Base-by-base conservation (phyloP, 176 grass and related monocot species). In the Rhipidocladum racemiflorum region DNA sequence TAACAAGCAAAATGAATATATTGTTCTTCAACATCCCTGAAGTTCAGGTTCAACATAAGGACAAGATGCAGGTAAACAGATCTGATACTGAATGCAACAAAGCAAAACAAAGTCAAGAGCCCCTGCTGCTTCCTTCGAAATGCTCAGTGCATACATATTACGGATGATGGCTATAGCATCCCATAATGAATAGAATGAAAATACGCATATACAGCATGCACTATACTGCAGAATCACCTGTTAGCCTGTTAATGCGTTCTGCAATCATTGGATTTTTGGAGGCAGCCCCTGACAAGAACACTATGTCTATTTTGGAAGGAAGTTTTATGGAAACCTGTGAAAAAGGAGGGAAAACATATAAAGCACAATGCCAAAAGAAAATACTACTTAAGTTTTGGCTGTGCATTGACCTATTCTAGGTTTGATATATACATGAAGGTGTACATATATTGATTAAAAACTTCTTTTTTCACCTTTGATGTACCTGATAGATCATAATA, bases 401-500 rank as follows among this genome's bases (percentile, higher is more conserved):
- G 34, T 34, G 61, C 15, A 28, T 43, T 44, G 24, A 42, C 57
- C 32, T 25, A 28, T 74, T 83, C 25, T 61, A 45, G 34, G 10
- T 39, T 54, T 44, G 24, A 54, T 14, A 70, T n/a, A 85, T 45
- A 45, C 27, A 85, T 56, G 44, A 71, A 15, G 32, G 15, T 81
- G 49, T 32, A 38, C 7, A 56, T 79, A 42, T 39, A 44, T 55
- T 63, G 55, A 77, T 40, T 3, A 28, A 54, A 29, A 70, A 25
- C n/a, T n/a, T 72, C 14, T 43, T n/a, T 53, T 56, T 45, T 73
- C 59, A 45, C 70, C 71, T 50, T 79, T 45, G 24, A 86, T 48
- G 25, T 84, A 98, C 96, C 92, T 95, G 96, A 90, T 88, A 88
- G 67, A 95, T 39, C 81, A 98, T 85, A 88, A 91, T 71, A 89